Percentiles rank a stretch among this genome's conserved stretches.
Evolutionary conservation across 2,329 filamentous ascomycete genomes (phyloP).

Genomic region (Diaporthe australafricana): DNA sequence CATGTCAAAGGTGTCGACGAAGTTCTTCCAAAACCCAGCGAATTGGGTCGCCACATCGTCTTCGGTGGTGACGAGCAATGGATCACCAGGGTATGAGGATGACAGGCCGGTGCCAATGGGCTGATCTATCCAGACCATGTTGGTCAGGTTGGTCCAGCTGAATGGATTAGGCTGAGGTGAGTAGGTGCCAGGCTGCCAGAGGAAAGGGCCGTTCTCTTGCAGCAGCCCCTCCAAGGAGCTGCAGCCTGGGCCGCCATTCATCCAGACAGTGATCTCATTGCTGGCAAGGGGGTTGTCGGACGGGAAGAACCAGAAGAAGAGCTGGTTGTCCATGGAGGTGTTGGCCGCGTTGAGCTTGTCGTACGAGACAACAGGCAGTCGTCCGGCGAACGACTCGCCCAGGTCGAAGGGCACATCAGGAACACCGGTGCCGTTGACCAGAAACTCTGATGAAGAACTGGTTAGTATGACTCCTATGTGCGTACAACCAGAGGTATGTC

Average conservation of each 20-base stretch:
- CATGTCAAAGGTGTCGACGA: conserved; percentile 73
- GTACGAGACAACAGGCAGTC: conserved; percentile 65
- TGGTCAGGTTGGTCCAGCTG: conserved; percentile 78
- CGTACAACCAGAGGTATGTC: fast-evolving
- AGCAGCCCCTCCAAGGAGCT: conserved; percentile 73
- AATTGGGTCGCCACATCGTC: conserved; percentile 75
- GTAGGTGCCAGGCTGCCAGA: conserved; percentile 75
- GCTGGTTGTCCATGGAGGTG: conserved; percentile 52
- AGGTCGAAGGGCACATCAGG: conserved; percentile 79
- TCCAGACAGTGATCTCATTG: conserved; percentile 73
- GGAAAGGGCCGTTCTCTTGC: conserved; percentile 78
- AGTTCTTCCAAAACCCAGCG: conserved; percentile 80
- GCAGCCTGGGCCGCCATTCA: conserved; percentile 68
- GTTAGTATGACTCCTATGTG: background rate
- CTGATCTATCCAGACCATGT: conserved; percentile 79
- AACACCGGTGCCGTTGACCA: conserved; percentile 72
- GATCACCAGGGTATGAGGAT: conserved; percentile 60
- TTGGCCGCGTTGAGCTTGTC: conserved; percentile 47
- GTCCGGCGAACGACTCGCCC: conserved; percentile 73
- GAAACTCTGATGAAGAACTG: conserved; percentile 61
- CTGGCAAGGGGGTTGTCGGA: conserved; percentile 60
- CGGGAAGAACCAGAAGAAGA: conserved; percentile 78
- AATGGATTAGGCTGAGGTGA: conserved; percentile 73
- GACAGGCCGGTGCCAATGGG: conserved; percentile 73
- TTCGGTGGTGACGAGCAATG: conserved; percentile 69